These are phyloP conservation scores for Galeopsis tetrahit DNA, from an alignment of 257 asterid species.

Conservation along the genomic window DNA sequence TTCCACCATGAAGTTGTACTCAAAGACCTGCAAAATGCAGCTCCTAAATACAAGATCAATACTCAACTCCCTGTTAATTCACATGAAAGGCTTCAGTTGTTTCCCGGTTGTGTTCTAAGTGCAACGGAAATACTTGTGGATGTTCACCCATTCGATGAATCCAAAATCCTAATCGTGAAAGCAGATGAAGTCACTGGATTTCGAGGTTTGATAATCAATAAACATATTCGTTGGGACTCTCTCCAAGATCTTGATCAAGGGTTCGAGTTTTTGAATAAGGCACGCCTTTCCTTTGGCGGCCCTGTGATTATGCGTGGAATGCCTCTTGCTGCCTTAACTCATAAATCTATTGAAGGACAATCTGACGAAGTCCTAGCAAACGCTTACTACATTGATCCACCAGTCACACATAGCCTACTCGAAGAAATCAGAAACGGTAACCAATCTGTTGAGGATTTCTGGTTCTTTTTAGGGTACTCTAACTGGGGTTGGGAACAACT, in stretches of 20 bases:
- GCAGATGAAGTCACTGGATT: slow-evolving; percentile 61
- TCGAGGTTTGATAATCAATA: slow-evolving; percentile 78
- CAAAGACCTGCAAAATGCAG: slow-evolving; percentile 49
- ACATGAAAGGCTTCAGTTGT: slow-evolving; percentile 54
- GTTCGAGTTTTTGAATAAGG: slow-evolving; percentile 56
- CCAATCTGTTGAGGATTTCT: slow-evolving; percentile 56
- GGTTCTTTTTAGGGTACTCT: slow-evolving; percentile 84
- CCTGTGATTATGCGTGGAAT: slow-evolving; percentile 74
- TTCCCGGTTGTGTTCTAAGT: slow-evolving; percentile 60
- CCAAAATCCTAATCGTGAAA: slow-evolving; percentile 73
- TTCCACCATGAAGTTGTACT: slow-evolving; percentile 72
- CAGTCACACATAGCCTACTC: slow-evolving; percentile 47
- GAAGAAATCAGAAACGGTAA: slow-evolving; percentile 66
- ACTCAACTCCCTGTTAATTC: slow-evolving; percentile 41
- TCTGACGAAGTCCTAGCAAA: slow-evolving; percentile 57
- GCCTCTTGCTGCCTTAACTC: slow-evolving; percentile 79
- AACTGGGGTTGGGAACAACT: slow-evolving; percentile 90
- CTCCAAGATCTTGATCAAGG: slow-evolving; percentile 64
- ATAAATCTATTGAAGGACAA: slow-evolving; percentile 41
- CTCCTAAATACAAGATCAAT: slow-evolving; percentile 42
- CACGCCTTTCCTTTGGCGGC: slow-evolving; percentile 83
- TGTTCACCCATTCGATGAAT: slow-evolving; percentile 73
- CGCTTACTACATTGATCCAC: slow-evolving; percentile 62
- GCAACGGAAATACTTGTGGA: slow-evolving; percentile 77
- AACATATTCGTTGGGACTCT: slow-evolving; percentile 79